These are phyloP conservation scores for Gynandropsis gynandra DNA, from an alignment of 345 rosid species.

Conservation along the genomic window DNA sequence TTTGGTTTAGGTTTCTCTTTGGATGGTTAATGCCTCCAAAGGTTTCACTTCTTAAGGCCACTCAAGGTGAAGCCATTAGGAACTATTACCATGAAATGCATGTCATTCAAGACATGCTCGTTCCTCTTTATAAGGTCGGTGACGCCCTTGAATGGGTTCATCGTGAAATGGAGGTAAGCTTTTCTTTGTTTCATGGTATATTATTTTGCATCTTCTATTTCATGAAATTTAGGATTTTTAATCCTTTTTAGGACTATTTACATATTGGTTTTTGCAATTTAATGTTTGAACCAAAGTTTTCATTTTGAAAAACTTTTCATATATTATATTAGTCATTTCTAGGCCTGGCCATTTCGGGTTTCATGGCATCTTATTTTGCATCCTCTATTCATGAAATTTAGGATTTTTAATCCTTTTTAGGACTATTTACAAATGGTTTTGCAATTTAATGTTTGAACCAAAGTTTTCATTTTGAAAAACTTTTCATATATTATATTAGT, in stretches of 20 bases:
- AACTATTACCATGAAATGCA: constrained; percentile 97
- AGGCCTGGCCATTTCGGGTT: too few relatives aligned
- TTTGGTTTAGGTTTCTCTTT: constrained; percentile 86
- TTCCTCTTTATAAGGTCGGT: constrained; percentile 93
- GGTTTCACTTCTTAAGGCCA: constrained; percentile 96
- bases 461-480: neutral
- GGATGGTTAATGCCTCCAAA: constrained; percentile 99
- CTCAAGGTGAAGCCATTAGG: constrained; percentile 97
- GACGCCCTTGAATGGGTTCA: constrained; percentile 95
- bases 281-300: neutral
- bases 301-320: too few relatives aligned
- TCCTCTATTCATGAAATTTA: neutral
- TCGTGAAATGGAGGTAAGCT: constrained; percentile 87
- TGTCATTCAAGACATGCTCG: constrained; percentile 98
- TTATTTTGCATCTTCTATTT: neutral
- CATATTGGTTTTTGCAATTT: neutral
- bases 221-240: constrained; percentile 6
- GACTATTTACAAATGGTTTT: neutral
- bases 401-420: constrained; percentile 1
- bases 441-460: neutral
- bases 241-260: neutral
- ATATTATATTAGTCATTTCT: too few relatives aligned
- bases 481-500: too few relatives aligned
- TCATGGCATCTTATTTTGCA: neutral
- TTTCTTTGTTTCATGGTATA: neutral